Base-by-base conservation (phyloP, 176 grass and related monocot genomes). In the Oryza glaberrima region DNA sequence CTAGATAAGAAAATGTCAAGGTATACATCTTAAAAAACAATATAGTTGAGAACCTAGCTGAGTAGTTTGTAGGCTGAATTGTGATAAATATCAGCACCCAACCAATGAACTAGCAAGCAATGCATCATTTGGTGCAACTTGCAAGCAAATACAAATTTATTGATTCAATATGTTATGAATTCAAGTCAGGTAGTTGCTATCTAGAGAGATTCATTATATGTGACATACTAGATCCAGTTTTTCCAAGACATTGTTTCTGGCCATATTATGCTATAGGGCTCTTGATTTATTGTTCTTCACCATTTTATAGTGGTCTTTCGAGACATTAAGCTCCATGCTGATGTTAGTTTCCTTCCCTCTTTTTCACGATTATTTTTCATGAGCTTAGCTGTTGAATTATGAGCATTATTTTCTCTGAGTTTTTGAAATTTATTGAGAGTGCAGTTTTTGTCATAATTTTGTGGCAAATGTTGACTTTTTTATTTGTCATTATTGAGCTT, bases 301-400 rank as follows among this genome's bases (percentile, higher is more conserved):
- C 22, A 81, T 71, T 71, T 77, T 70, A 58, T 6, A 32, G 22
- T 34, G 13, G 32, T 12, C 19, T 72, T 61, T 6, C 1, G 13
- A 63, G 46, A 72, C 16, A 34, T 65, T 63, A 44, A 82, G 25
- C 25, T 30, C 15, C 4, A 66, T 64, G 44, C 20, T 26, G 54
- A 67, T 73, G 75, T 16, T 79, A 45, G 32, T 40, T 77, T 7
- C 3, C 11, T 32, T 11, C 1, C 61, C 10, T 77, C 23, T 67
- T 45, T 80, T n/a, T 79, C 28, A 81, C 7, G 17, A 84, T 68
- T 51, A 46, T 54, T 91, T 75, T 79, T 36, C 13, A 63, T 84
- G 25, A 67, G n/a, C 9, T 46, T 30, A 49, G 45, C 22, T 26
- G 5, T 11, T 51, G 71, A 46, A 69, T 66, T 73, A 77, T 60